phyloP scores from a whole-genome alignment of 73 alveolate genomes.

The Paramecium caudatum region DNA sequence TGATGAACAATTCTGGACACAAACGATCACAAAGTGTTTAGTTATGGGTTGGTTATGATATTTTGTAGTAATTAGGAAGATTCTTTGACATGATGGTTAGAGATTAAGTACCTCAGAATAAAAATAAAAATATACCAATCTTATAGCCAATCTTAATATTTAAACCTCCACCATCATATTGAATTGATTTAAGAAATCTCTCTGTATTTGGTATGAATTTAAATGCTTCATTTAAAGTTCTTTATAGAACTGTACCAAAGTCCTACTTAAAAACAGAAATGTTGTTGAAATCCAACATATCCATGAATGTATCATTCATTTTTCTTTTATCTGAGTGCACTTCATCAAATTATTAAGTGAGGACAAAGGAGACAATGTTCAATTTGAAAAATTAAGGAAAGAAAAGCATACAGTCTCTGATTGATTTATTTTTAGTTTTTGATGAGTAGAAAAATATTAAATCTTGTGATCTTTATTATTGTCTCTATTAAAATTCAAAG shows the following conservation, averaged over 20 bases:
- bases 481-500: neutral
- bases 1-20: constrained; percentile 23
- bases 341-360: constrained; percentile 18
- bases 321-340: neutral
- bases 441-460: constrained; percentile 15
- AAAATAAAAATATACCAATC: no score
- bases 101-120: neutral
- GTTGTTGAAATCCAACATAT: constrained; percentile 58
- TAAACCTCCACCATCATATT: constrained; percentile 25
- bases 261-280: constrained; percentile 13
- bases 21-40: constrained; percentile 3
- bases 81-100: constrained; percentile 41
- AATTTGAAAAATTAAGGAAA: constrained; percentile 41
- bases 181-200: constrained; percentile 6
- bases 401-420: constrained; percentile 44
- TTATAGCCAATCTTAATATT: constrained; percentile 20
- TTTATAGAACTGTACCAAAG: neutral
- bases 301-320: constrained; percentile 60
- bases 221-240: constrained; percentile 40
- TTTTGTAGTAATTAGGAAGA: constrained; percentile 22
- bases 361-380: constrained; percentile 5
- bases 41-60: neutral
- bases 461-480: constrained; percentile 9
- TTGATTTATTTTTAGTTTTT: constrained; percentile 17
- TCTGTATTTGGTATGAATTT: constrained; percentile 39